A percentile compares a stretch with the other conserved stretches of the same genome.
These are phyloP conservation scores for Phytophthora pisi DNA, from an alignment of 352 stramenopile genomes.

Conservation along the genomic window DNA sequence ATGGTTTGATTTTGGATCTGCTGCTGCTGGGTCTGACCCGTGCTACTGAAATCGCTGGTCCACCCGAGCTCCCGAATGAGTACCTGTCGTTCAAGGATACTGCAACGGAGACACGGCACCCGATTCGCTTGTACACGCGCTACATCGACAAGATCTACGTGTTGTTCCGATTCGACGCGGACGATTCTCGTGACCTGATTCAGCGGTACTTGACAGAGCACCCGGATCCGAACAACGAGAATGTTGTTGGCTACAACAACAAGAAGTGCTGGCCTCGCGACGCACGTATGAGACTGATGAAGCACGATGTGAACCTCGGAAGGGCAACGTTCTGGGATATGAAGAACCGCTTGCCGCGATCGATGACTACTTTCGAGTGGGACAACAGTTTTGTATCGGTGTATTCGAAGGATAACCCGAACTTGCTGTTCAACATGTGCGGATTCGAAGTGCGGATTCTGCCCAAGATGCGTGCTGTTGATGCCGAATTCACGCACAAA, in stretches of 20 bases:
- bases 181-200: constrained; percentile 99
- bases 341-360: constrained; percentile 98
- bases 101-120: constrained; percentile 96
- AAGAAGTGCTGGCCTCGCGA: constrained; percentile 99
- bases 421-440: constrained; percentile 99
- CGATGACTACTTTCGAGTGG: constrained; percentile 99
- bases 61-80: constrained; percentile 98
- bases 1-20: constrained; percentile 98
- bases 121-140: constrained; percentile 99
- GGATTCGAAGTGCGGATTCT: constrained; percentile 98
- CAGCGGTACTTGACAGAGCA: constrained; percentile 99
- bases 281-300: constrained; percentile 99
- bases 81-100: constrained; percentile 99
- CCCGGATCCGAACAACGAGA: constrained; percentile 99
- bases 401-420: constrained; percentile 99
- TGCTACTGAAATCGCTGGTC: constrained; percentile 98
- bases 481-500: constrained; percentile 95
- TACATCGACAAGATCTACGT: constrained; percentile 99
- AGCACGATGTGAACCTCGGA: constrained; percentile 99
- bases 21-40: constrained; percentile 97
- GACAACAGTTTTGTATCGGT: constrained; percentile 99
- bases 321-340: constrained; percentile 99
- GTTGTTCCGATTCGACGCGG: constrained; percentile 98
- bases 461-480: constrained; percentile 90
- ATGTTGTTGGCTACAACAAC: constrained; percentile 99